Base-by-base conservation (phyloP, 495 filamentous ascomycete species). In the Xeromyces bisporus region DNA sequence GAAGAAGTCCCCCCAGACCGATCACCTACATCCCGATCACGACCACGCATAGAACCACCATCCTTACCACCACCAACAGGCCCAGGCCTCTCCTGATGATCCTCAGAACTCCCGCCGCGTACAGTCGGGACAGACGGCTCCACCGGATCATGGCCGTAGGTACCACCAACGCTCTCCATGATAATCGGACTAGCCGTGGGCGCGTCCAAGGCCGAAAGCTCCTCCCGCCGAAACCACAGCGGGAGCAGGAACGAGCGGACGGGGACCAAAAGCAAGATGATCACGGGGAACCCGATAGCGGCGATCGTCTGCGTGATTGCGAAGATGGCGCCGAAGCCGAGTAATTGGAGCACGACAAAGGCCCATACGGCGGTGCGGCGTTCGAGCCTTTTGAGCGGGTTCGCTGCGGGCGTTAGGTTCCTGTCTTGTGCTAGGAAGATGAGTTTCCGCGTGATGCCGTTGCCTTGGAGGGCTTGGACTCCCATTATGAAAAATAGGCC, bases 401-500 rank as follows among this genome's bases (percentile, higher is more conserved):
- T 72, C 0, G 62, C 62, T 0, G 57, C 55, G 1, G 72, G 58
- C 0, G 77, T 81, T 15, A 93, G 63, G 1, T 55, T 40, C 12
- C 43, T 53, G 48, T 96, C 87, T 34, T 71, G 63, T 7, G 66
- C 55, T 3, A 92, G 65, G 55, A 80, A 93, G 13, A 87, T 50
- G 2, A 91, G 40, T 43, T 93, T 93, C 29, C 67, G 55, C 0
- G 80, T 87, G 37, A 93, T 86, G 8, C 81, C 81, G 50, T 92
- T 93, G 8, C 58, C 71, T 41, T 73, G 61, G 16, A 89, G 67
- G n/a, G 80, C 79, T 46, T 84, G 76, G 34, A 79, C 71, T 16
- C 83, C 87, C 77, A 93, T 89, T 42, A 92, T 74, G 55, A 93
- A 94, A 65, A 96, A 93, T 9, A 96, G 66, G 4, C 86, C 87